These are phyloP conservation scores for Dimocarpus longan DNA, from an alignment of 345 rosid genomes.

Conservation along the genomic window DNA sequence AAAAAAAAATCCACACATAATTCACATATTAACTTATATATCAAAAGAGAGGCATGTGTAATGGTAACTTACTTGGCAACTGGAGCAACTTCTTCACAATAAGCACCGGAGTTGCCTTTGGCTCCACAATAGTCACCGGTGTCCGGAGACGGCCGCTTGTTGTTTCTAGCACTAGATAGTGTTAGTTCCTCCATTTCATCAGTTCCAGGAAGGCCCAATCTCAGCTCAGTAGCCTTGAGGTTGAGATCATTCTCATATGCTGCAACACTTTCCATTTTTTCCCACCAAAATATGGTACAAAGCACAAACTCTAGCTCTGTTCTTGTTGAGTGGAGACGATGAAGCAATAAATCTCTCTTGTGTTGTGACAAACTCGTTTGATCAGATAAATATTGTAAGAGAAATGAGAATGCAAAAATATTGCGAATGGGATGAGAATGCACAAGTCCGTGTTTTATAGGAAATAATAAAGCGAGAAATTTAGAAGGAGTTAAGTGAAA, in stretches of 20 bases:
- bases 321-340: neutral
- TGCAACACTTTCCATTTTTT: slow-evolving; percentile 37
- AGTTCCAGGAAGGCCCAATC: slow-evolving; percentile 87
- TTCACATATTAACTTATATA: neutral
- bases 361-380: neutral
- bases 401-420: slow-evolving; percentile 15
- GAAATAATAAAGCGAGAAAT: slow-evolving; percentile 11
- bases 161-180: slow-evolving; percentile 48
- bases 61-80: slow-evolving; percentile 62
- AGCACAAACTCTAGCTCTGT: too few relatives aligned
- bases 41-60: neutral
- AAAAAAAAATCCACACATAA: neutral
- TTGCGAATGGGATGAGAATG: slow-evolving; percentile 31
- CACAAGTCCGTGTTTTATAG: slow-evolving; percentile 44
- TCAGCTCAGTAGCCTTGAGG: slow-evolving; percentile 84
- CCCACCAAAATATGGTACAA: too few relatives aligned
- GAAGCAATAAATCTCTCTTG: neutral
- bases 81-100: slow-evolving; percentile 43
- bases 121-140: slow-evolving; percentile 25
- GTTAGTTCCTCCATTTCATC: slow-evolving; percentile 38
- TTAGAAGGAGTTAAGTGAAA: neutral
- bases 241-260: slow-evolving; percentile 59
- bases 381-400: neutral
- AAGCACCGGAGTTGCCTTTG: slow-evolving; percentile 27
- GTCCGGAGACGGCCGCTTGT: slow-evolving; percentile 48